Conservation (phyloP, 371 early-diverging fungal species). For the Umbelopsis sp. region DNA sequence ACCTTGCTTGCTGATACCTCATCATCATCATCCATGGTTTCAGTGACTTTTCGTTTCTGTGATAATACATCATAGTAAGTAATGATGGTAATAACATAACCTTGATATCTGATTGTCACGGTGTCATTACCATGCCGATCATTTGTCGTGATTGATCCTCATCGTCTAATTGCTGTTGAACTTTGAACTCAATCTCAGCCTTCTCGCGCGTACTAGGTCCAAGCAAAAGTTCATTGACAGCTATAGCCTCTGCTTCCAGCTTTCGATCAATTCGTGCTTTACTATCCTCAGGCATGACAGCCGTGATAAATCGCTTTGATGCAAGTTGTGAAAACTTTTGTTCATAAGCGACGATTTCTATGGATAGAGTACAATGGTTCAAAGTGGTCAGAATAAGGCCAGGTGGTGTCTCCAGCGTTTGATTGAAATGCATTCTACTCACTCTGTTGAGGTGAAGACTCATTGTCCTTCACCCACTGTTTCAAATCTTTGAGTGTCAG, state of each 20-base stretch:
- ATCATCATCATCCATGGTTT: slow-evolving; percentile 20
- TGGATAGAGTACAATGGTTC: background rate
- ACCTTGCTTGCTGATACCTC: slow-evolving; percentile 10
- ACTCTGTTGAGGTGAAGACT: slow-evolving; percentile 33
- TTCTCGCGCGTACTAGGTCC: slow-evolving; percentile 27
- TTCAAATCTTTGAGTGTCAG: slow-evolving; percentile 35
- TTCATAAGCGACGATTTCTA: slow-evolving; percentile 43
- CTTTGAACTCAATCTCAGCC: slow-evolving; percentile 1
- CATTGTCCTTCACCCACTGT: slow-evolving; percentile 35
- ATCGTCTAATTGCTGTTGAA: background rate
- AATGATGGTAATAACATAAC: background rate
- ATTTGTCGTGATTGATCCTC: slow-evolving; percentile 16
- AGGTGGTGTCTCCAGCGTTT: background rate
- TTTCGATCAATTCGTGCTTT: slow-evolving; percentile 64
- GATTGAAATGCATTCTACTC: slow-evolving; percentile 20
- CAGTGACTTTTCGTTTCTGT: slow-evolving; percentile 58
- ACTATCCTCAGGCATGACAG: slow-evolving; percentile 67
- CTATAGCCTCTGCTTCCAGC: slow-evolving; percentile 67
- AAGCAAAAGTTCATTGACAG: slow-evolving; percentile 54
- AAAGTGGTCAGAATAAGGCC: background rate
- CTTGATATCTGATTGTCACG: background rate
- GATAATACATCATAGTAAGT: background rate
- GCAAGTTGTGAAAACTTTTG: slow-evolving; percentile 61
- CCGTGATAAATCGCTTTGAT: slow-evolving; percentile 60
- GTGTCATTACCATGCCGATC: slow-evolving; percentile 52